Evolutionary conservation across 345 rosid species (phyloP), one percentile per base, ranked within the genome.

Genomic region (Hypericum perforatum): DNA sequence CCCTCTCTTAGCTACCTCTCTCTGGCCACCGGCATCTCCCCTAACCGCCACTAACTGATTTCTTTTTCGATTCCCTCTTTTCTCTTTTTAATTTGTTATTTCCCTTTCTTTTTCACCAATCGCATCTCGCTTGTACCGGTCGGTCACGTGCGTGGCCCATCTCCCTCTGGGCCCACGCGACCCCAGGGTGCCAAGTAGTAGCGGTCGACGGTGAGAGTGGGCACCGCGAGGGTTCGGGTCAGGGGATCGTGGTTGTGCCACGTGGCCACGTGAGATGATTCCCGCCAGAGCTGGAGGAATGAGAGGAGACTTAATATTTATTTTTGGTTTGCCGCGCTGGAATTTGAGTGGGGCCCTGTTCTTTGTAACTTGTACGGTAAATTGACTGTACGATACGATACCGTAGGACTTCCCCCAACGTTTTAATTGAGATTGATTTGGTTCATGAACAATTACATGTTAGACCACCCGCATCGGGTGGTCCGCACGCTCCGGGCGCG

Each of bases 31-130:
- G 32, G 32, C 32, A 22, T 4, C 32, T 22, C 39, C 50, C 6
- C 53, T 66, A 74, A 80, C 86, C 58, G 76, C 72, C 64, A 57
- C 68, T 60, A 70, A 68, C 78, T 45, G 78, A 62, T 52, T 61
- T 13, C 8, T 22, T 46, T 22, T 42, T 22, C 32, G 32, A 22
- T 42, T 45, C 32, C 43, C 41, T 45, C 51, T 57, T n/a, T n/a
- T n/a, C 51, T n/a, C 42, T 32, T 6, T n/a, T n/a, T n/a, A n/a
- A n/a, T n/a, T n/a, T n/a, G n/a, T n/a, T 15, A 16, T n/a, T 10
- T 42, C 40, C 12, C 9, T 36, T 12, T 8, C 10, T 54, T 67
- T 45, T 46, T 54, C 41, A 39, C 5, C 49, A 32, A 52, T 56
- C 66, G 64, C 71, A 61, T 61, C 64, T 60, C 60, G 13, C 42